phyloP scores from a whole-genome alignment of 1,284 basidiomycete genomes.

The Gymnopus androsaceus region DNA sequence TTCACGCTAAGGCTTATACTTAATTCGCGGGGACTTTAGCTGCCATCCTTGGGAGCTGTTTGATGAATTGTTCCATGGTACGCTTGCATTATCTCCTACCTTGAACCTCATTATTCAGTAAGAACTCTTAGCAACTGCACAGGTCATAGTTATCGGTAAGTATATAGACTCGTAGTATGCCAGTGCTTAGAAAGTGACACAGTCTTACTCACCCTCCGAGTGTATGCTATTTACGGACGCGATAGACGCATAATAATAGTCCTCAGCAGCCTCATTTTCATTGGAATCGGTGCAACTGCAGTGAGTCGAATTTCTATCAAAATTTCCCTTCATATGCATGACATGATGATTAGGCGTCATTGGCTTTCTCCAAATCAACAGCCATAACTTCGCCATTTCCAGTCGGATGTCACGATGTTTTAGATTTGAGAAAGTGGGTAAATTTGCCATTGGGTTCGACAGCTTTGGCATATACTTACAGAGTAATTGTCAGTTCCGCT shows the following conservation, averaged over 20 bases:
- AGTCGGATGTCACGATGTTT: neutral
- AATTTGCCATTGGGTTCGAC: neutral
- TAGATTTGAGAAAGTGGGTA: neutral
- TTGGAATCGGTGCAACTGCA: neutral
- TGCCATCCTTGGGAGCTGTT: conserved; percentile 4
- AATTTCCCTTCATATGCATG: no score
- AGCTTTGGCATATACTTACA: neutral
- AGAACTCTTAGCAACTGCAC: neutral
- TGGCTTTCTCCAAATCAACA: neutral
- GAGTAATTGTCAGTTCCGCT: neutral
- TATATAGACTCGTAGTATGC: no score
- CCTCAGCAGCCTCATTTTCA: neutral
- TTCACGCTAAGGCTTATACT: neutral
- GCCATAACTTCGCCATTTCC: neutral
- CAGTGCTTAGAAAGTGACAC: neutral
- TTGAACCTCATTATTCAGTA: neutral
- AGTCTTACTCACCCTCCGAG: neutral
- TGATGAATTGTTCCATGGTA: conserved; percentile 1
- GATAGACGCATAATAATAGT: neutral
- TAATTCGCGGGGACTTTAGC: neutral
- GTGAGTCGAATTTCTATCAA: no score
- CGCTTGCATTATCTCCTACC: neutral
- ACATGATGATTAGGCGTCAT: neutral
- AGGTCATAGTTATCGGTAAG: conserved; percentile 4
- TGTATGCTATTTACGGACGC: neutral